Evolutionary conservation across 2,329 filamentous ascomycete genomes (phyloP).

Genomic region (Aureobasidium lini): DNA sequence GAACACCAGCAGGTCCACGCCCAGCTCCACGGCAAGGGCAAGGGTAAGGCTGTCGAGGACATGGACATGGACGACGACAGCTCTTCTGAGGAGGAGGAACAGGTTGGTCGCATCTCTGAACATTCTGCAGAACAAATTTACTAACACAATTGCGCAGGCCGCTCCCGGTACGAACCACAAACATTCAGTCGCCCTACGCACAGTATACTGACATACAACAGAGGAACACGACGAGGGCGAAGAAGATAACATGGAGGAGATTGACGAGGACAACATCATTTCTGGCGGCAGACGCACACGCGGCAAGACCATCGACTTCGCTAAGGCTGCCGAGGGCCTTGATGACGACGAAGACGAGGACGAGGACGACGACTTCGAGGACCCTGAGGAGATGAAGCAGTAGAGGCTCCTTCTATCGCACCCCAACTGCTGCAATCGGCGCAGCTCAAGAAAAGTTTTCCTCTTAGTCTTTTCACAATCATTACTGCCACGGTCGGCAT

Average conservation of each 20-base stretch:
- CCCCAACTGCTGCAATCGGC: neutral
- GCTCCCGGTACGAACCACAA: constrained; percentile 8
- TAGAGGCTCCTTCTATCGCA: constrained; percentile 3
- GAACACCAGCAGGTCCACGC: constrained; percentile 25
- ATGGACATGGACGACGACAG: constrained; percentile 63
- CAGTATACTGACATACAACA: neutral
- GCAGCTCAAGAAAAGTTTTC: constrained; percentile 1
- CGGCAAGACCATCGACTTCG: constrained; percentile 86
- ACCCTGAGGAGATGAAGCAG: constrained; percentile 62
- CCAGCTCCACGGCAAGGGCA: constrained; percentile 68
- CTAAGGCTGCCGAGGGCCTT: constrained; percentile 76
- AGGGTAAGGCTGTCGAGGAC: constrained; percentile 57
- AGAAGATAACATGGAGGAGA: constrained; percentile 79
- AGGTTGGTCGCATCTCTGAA: constrained; percentile 27
- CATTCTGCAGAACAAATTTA: constrained; percentile 10
- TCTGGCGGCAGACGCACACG: constrained; percentile 72
- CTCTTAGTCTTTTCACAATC: neutral
- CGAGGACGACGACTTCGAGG: constrained; percentile 63
- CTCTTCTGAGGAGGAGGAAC: constrained; percentile 59
- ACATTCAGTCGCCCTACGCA: neutral
- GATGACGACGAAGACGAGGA: constrained; percentile 69
- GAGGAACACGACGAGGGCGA: constrained; percentile 60
- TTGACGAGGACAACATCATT: constrained; percentile 85
- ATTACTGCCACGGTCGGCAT: constrained; percentile 3
- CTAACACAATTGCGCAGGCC: constrained; percentile 4